Evolutionary conservation across 1,284 basidiomycete genomes (phyloP).

Genomic region (Cryptococcus sp.): DNA sequence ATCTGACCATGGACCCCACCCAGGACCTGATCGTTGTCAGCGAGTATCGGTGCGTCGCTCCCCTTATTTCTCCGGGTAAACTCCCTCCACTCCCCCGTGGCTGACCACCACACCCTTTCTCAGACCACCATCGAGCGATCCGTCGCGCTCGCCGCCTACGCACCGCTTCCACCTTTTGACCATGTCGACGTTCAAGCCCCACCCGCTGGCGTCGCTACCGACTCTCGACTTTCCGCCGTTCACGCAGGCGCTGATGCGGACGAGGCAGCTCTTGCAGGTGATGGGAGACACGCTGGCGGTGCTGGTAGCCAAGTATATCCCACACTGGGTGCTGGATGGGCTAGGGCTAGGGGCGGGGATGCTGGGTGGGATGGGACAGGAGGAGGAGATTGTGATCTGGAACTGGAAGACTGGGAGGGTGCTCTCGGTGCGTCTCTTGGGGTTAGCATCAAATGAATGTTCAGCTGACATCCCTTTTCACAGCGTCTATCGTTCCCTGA

Average conservation of each 20-base stretch:
- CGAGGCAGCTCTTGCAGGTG: slow-evolving; percentile 47
- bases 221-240: slow-evolving; percentile 41
- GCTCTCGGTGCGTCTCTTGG: slow-evolving; percentile 26
- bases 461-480: background rate
- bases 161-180: slow-evolving; percentile 46
- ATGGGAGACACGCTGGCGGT: slow-evolving; percentile 47
- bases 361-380: slow-evolving; percentile 18
- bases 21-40: slow-evolving; percentile 49
- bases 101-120: background rate
- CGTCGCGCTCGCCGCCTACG: slow-evolving; percentile 16
- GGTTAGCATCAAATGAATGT: background rate
- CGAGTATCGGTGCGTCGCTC: slow-evolving; percentile 34
- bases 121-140: slow-evolving; percentile 16
- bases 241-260: slow-evolving; percentile 19
- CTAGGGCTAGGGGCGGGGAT: slow-evolving; percentile 23
- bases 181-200: slow-evolving; percentile 41
- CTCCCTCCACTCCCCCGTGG: background rate
- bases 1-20: slow-evolving; percentile 49
- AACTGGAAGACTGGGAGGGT: slow-evolving; percentile 50
- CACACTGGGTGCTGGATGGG: slow-evolving; percentile 32
- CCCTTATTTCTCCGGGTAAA: background rate
- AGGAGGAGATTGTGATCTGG: slow-evolving; percentile 47
- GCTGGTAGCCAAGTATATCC: slow-evolving; percentile 31
- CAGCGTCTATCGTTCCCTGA: slow-evolving; percentile 32
- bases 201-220: slow-evolving; percentile 38